Evolutionary conservation across 164 flowering plant species (phyloP).

Genomic region (Cinnamomum micranthum): DNA sequence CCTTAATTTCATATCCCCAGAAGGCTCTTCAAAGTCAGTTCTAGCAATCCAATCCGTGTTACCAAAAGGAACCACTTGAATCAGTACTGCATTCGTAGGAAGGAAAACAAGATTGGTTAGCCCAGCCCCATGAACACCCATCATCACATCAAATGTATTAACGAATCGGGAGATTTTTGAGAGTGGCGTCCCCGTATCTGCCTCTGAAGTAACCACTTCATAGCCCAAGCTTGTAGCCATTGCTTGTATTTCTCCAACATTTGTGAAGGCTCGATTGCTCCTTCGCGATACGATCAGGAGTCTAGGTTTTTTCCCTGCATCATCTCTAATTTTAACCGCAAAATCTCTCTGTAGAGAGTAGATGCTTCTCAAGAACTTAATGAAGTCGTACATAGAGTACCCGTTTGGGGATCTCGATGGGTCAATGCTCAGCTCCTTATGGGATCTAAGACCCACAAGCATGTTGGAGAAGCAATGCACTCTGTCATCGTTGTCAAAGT

Average conservation of each 20-base stretch:
- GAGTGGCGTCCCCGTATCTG: not conserved
- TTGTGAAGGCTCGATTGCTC: slow-evolving; percentile 11
- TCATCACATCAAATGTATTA: slow-evolving; percentile 29
- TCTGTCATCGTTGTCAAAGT: slow-evolving; percentile 12
- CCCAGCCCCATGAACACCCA: slow-evolving; percentile 50
- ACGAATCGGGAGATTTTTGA: slow-evolving; percentile 10
- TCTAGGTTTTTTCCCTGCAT: slow-evolving; percentile 14
- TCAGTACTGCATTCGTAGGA: slow-evolving; percentile 21
- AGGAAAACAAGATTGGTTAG: slow-evolving; percentile 35
- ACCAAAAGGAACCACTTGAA: slow-evolving; percentile 35
- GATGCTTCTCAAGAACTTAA: slow-evolving; percentile 16
- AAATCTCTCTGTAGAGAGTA: slow-evolving; percentile 14
- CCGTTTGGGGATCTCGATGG: slow-evolving; percentile 10
- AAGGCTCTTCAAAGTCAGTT: slow-evolving; percentile 17
- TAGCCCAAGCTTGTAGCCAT: slow-evolving; percentile 22
- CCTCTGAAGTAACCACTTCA: slow-evolving; percentile 19
- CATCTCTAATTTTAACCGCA: not conserved
- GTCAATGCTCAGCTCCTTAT: slow-evolving; percentile 21
- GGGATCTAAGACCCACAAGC: slow-evolving; percentile 23
- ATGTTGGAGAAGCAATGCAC: slow-evolving; percentile 25
- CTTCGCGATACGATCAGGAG: slow-evolving; percentile 26
- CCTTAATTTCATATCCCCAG: slow-evolving; percentile 23
- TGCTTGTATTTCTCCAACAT: slow-evolving; percentile 8
- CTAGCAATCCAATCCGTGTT: slow-evolving; percentile 16
- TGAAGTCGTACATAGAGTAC: slow-evolving; percentile 19